phyloP scores from a whole-genome alignment of 1,284 basidiomycete genomes.

The Moesziomyces sp. region DNA sequence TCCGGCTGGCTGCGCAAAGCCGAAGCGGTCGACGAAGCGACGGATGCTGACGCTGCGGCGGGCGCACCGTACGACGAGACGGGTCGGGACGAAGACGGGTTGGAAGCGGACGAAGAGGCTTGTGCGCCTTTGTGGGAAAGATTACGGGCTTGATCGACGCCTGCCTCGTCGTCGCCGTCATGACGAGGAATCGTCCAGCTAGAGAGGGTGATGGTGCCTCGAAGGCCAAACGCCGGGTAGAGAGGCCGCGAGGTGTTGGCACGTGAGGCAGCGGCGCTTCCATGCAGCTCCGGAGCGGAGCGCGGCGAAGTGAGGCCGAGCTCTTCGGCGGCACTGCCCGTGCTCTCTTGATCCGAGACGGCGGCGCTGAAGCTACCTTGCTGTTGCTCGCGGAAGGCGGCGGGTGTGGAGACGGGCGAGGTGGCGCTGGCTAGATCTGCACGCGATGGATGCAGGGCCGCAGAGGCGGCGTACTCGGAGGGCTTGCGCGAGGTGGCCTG shows the following conservation, averaged over 20 bases:
- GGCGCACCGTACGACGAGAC: conserved; percentile 43
- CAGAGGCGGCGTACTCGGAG: conserved; percentile 5
- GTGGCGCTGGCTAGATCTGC: conserved; percentile 8
- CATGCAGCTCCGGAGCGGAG: conserved; percentile 41
- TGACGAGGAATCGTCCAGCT: conserved; percentile 38
- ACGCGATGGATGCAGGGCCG: conserved; percentile 7
- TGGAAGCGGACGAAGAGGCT: conserved; percentile 21
- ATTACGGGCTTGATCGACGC: conserved; percentile 2
- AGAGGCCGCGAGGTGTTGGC: conserved; percentile 19
- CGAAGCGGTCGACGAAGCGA: conserved; percentile 34
- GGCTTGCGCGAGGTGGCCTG: conserved; percentile 15
- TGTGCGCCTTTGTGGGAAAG: conserved; percentile 19
- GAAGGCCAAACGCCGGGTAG: conserved; percentile 42
- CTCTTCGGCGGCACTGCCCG: conserved; percentile 21
- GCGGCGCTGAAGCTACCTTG: conserved; percentile 28
- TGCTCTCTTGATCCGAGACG: conserved; percentile 32
- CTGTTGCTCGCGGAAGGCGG: conserved; percentile 38
- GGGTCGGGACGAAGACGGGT: conserved; percentile 48
- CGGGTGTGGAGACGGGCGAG: conserved; percentile 42
- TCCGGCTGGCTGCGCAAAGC: conserved; percentile 27
- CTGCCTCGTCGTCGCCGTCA: conserved; percentile 14
- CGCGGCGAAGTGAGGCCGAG: conserved; percentile 38
- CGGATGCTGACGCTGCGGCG: conserved; percentile 27
- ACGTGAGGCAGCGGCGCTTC: conserved; percentile 9
- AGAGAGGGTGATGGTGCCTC: conserved; percentile 38